Evolutionary conservation across 2,329 filamentous ascomycete genomes (phyloP), one percentile per base, ranked within the genome.

Genomic region (Talaromyces sp.): DNA sequence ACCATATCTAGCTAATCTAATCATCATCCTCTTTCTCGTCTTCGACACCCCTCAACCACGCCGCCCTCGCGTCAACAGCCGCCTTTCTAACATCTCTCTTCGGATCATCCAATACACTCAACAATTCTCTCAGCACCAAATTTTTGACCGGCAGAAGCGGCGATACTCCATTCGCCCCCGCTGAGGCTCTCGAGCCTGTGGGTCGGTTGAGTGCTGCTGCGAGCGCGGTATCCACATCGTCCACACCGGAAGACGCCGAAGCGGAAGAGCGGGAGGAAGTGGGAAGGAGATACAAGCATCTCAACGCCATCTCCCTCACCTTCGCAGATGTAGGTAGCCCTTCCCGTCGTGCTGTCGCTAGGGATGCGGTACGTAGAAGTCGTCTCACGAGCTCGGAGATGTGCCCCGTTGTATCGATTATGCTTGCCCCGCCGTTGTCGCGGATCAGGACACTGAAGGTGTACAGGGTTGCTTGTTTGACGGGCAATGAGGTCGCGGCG

Each of bases 11-110:
- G 35, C 35, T 16, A 39, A 39, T 39, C 35, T 16, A 50, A 28
- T 58, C 58, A 50, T 63, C 69, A 46, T 86, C 83, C 48, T 86
- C 83, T 25, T 81, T 77, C 59, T 83, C 84, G 70, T 87, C 84
- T 69, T 85, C 85, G 48, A 87, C 76, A 14, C 72, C 70, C 63
- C 81, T 79, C 60, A 87, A 71, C 86, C 86, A 88, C 61, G 79
- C 83, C n/a, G 77, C 81, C 58, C 85, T 75, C 65, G 85, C 86
- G 75, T 81, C 82, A 28, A 88, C 86, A 14, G 86, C 86, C 63
- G 85, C 84, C 65, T 83, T 82, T 46, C 87, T 79, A 9, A 89
- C 87, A 70, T 81, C 80, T 65, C 87, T 77, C 75, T 85, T 88
- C 35, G 77, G 77, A 73, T 89, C 87, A 76, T 89, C 87, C 66